Base-by-base conservation (phyloP, 148 eudicot genomes). In the Arbutus unedo region DNA sequence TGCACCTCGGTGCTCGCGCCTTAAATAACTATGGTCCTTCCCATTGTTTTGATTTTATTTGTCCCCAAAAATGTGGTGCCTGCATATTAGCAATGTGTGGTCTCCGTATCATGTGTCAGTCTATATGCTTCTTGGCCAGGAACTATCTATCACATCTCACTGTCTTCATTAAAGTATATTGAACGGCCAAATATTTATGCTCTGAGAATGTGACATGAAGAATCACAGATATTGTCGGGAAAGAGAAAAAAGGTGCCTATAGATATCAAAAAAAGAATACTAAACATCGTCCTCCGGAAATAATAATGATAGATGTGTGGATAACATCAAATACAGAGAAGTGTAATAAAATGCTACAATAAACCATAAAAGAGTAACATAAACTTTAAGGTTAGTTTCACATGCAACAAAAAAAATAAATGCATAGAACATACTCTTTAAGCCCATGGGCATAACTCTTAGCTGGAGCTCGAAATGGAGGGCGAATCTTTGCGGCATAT, bases 391-490 rank as follows among this genome's bases (percentile, higher is more conserved):
- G 38, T 74, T 9, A 3, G 41, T 23, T 64, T 64, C 25, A 41
- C 70, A 23, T 15, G 23, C 71, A 66, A 77, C 7, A 54, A 75
- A 6, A 54, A 53, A 54, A 43, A 54, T 38, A 54, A 43, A 54
- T 38, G 43, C 25, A 16, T 50, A 75, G 81, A 76, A 75, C 93
- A 19, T 92, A 97, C 99, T 91, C 97, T 88, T 76, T 94, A 49
- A 97, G 86, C 79, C 98, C 94, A 85, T 91, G 96, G 55, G 93
- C 83, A 87, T 97, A 97, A 83, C 44, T 72, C 91, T 92, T 94
- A 38, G 88, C 64, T 48, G 96, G 86, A 73, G 97, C 97, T 80
- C 74, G 91, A 83, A 94, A 97, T 55, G 98, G 99, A 81, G 99
- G 99, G 31, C 98, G 97, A 80, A 91, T 81, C 81, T 93, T 91